Conservation (phyloP, 2,329 filamentous ascomycete species). For the Didymella lethalis region DNA sequence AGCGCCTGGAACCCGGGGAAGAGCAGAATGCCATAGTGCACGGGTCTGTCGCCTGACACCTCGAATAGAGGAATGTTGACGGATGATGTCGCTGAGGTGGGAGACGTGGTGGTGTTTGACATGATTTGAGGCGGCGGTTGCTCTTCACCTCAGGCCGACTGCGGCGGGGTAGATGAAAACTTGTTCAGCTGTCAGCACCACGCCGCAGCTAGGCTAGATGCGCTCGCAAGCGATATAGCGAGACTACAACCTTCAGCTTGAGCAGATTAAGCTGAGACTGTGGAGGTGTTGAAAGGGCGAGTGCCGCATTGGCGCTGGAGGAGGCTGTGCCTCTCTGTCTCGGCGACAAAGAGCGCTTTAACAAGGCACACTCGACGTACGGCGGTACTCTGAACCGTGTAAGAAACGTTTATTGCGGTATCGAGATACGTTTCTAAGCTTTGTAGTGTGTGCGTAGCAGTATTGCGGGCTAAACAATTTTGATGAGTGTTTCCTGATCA, state of each 20-base stretch:
- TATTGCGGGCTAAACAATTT: background rate
- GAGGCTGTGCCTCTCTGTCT: background rate
- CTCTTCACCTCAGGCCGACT: slow-evolving; percentile 5
- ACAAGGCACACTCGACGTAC: background rate
- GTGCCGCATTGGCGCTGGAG: slow-evolving; percentile 1
- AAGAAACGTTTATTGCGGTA: background rate
- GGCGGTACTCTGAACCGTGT: background rate
- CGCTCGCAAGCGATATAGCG: slow-evolving; percentile 2
- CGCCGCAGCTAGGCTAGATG: slow-evolving; percentile 17
- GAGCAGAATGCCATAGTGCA: slow-evolving; percentile 35
- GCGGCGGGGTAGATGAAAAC: slow-evolving; percentile 17
- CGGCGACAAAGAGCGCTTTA: background rate
- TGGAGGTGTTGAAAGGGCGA: background rate
- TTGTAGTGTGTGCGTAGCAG: background rate
- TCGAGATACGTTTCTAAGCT: background rate
- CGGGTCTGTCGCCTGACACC: slow-evolving; percentile 19
- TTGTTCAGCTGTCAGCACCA: slow-evolving; percentile 16
- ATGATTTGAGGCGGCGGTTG: slow-evolving; percentile 7
- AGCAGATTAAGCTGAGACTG: slow-evolving; percentile 13
- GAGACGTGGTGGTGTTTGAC: slow-evolving; percentile 1
- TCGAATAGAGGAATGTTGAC: slow-evolving; percentile 20
- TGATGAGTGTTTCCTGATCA: background rate
- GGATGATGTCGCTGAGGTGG: background rate
- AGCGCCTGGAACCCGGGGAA: slow-evolving; percentile 40
- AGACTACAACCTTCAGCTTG: slow-evolving; percentile 10